These are phyloP conservation scores for Vitis hybrid DNA, from an alignment of 177 flowering plant species.

Conservation along the genomic window DNA sequence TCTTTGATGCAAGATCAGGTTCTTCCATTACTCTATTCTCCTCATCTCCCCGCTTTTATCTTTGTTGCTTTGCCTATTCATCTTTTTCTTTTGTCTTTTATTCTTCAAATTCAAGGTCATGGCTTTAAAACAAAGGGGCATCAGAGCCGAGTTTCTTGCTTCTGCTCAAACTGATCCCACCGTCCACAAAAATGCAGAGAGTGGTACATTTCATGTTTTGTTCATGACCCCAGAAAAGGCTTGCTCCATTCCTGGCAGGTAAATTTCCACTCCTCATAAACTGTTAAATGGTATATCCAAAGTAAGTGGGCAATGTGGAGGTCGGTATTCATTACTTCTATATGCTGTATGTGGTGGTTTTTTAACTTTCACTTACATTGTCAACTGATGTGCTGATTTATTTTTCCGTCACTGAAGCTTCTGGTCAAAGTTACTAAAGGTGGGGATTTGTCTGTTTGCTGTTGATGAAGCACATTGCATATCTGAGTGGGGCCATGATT, in stretches of 20 bases:
- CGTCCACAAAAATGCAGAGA: conserved; percentile 42
- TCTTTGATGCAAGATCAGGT: conserved; percentile 78
- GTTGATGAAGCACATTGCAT: conserved; percentile 79
- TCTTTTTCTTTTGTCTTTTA: too few species aligned
- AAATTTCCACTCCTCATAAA: background rate
- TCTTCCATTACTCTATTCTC: too few species aligned
- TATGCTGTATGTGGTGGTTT: too few species aligned
- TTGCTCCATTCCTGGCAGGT: conserved; percentile 41
- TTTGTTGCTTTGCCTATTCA: too few species aligned
- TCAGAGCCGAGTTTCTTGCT: conserved; percentile 57
- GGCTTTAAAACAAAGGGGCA: conserved; percentile 57
- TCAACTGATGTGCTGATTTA: background rate
- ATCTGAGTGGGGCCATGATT: conserved; percentile 77
- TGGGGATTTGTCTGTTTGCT: conserved; percentile 58
- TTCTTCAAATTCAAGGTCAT: conserved; percentile 39
- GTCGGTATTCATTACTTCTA: too few species aligned
- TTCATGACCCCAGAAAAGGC: conserved; percentile 73
- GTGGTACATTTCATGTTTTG: conserved; percentile 45
- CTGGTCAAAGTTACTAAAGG: conserved; percentile 50
- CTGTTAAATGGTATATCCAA: too few species aligned
- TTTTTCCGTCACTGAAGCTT: conserved; percentile 35
- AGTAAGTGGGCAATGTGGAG: too few species aligned
- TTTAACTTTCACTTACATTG: too few species aligned
- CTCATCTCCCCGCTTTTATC: too few species aligned
- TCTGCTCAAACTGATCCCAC: conserved; percentile 43